Base-by-base conservation (phyloP, 495 filamentous ascomycete species). In the Hypoxylon cercidicola region DNA sequence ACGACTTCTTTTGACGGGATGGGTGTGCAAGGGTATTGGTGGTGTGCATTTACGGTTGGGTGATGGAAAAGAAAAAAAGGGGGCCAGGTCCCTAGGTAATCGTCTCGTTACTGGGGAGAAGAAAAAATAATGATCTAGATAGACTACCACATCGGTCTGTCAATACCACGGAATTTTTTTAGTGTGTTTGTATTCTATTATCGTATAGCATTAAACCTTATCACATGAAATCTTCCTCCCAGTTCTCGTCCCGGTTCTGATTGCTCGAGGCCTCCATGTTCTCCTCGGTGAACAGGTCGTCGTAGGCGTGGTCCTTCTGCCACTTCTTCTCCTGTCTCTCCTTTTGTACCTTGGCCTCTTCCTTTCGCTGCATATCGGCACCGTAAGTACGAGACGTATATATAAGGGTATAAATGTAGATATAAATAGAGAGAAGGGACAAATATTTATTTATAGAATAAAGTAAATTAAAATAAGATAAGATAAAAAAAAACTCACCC, bases 281-380 rank as follows among this genome's bases (percentile, higher is more conserved):
- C 53, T 89, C 87, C 57, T 90, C 88, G 16, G 83, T 81, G 64
- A 90, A 88, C 30, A 93, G 64, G 40, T 96, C 94, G 74, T 97
- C 96, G 76, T 97, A 98, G 2, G 92, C 93, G 78, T 97, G 93
- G 30, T 96, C 93, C 74, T 93, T 92, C 79, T 96, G 90, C 85
- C 87, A 97, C 73, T 93, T 96, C 79, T 92, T 85, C 79, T 97
- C 89, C 71, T 88, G 88, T 32, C 90, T 76, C 77, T 97, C 93
- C 74, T 91, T 85, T 49, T 86, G 84, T 52, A 95, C 78, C 62
- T 84, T 80, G 51, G 88, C 91, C 52, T 98, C 95, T 74, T 92
- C 89, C 55, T 90, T 90, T 77, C 87, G 87, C 87, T 93, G 75
- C 45, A 48, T 16, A 28, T 40, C 4, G 6, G 19, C 19, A 28